Base-by-base conservation (phyloP, 164 flowering plant species). In the Vitis rotundifolia region DNA sequence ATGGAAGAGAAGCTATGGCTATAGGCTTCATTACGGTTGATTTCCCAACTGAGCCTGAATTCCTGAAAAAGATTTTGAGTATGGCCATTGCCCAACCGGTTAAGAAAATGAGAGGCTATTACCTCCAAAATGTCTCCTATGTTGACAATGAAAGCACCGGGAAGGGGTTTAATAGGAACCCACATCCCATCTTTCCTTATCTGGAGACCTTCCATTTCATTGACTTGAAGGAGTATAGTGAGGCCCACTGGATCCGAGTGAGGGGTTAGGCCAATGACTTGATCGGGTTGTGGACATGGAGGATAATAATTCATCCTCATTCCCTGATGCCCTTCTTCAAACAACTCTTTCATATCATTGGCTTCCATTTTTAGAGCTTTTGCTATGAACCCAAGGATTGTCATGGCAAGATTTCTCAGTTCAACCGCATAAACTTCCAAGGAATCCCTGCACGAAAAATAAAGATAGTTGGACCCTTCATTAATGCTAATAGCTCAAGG, bases 301-400 rank as follows among this genome's bases (percentile, higher is more conserved):
- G 87, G 87, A 66, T 80, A 84, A 59, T 80, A 84, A 63, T 79
- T 84, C 75, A 82, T 70, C 54, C 87, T 76, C 79, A 78, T 72
- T 12, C 61, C 0, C 57, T 82, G 87, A 12, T 8, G 3, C 5
- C 75, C 81, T 6, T 73, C 78, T 49, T 73, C 79, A 50, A 76
- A 73, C 50, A 74, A 47, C 16, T 66, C 73, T 15, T 28, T 63
- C 68, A 75, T 71, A n/a, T 78, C 81, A n/a, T 73, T 63, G 0
- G 3, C 49, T 5, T 78, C 68, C 64, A 82, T 77, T n/a, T 70
- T 49, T 9, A 82, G 53, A 31, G 71, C 70, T 68, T 69, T 71
- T 2, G 70, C 78, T 67, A 81, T 74, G 9, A 55, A 37, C 1
- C 6, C 63, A 2, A 83, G 37, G 22, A 82, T 51, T 1, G 7